Conservation (phyloP, 129 eudicot species). For the Chrysanthemum lavandulifolium region DNA sequence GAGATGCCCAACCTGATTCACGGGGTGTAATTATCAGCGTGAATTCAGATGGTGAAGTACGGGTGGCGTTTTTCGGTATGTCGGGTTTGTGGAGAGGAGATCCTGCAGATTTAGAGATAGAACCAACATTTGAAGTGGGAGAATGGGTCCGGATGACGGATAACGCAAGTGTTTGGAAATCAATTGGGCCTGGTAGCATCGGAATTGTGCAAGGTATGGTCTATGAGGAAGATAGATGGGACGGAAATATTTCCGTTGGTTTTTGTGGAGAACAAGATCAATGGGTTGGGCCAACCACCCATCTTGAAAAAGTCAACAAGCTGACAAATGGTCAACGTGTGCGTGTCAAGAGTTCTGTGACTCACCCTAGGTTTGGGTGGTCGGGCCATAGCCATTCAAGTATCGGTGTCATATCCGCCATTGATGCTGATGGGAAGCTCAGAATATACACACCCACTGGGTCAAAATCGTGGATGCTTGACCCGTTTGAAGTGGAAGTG, state of each 20-base stretch:
- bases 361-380: slow-evolving; percentile 94
- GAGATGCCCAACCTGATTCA: slow-evolving; percentile 68
- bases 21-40: slow-evolving; percentile 74
- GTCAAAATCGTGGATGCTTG: slow-evolving; percentile 81
- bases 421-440: slow-evolving; percentile 86
- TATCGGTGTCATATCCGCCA: slow-evolving; percentile 76
- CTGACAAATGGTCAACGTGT: slow-evolving; percentile 72
- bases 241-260: slow-evolving; percentile 58
- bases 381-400: slow-evolving; percentile 87
- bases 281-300: slow-evolving; percentile 65
- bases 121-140: slow-evolving; percentile 77
- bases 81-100: slow-evolving; percentile 91
- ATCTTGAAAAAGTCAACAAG: slow-evolving; percentile 59
- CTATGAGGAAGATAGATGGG: slow-evolving; percentile 70
- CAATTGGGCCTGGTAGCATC: slow-evolving; percentile 65
- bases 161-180: slow-evolving; percentile 61
- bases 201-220: slow-evolving; percentile 87
- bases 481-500: slow-evolving; percentile 82
- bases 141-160: slow-evolving; percentile 77
- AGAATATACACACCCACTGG: slow-evolving; percentile 89
- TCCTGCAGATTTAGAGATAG: slow-evolving; percentile 85
- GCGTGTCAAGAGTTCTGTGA: slow-evolving; percentile 54
- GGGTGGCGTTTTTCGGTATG: slow-evolving; percentile 68
- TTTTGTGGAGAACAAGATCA: slow-evolving; percentile 92
- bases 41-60: slow-evolving; percentile 84